These are phyloP conservation scores for Dryadomyces sulphureus DNA, from an alignment of 2,329 filamentous ascomycete genomes.

Conservation along the genomic window DNA sequence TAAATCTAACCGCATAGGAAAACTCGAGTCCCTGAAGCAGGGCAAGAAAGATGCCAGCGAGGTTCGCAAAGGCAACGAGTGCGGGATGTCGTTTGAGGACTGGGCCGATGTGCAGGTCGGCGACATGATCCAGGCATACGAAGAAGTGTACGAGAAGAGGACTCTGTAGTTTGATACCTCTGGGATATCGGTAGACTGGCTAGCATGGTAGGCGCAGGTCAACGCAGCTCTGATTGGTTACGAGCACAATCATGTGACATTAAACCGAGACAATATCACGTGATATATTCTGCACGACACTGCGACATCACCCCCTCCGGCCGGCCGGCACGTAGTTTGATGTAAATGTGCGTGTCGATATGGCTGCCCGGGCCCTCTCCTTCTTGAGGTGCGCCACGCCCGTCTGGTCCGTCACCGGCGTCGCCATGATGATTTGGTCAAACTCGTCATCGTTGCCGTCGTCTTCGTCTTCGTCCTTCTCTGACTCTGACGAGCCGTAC, in stretches of 20 bases:
- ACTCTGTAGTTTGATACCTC: slow-evolving; percentile 23
- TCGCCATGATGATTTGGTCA: slow-evolving; percentile 85
- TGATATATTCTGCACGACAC: not conserved
- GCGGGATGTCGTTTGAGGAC: slow-evolving; percentile 69
- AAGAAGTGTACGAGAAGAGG: slow-evolving; percentile 62
- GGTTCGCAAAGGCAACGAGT: slow-evolving; percentile 88
- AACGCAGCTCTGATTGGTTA: not conserved
- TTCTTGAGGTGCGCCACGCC: slow-evolving; percentile 46
- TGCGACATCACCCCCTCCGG: not conserved
- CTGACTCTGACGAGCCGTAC: slow-evolving; percentile 4
- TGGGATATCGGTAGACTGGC: slow-evolving; percentile 4
- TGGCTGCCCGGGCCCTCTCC: slow-evolving; percentile 32
- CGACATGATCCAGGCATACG: slow-evolving; percentile 78
- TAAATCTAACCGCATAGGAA: slow-evolving; percentile 37
- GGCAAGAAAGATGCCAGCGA: slow-evolving; percentile 83
- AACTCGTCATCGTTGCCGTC: slow-evolving; percentile 57
- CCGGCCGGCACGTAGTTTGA: slow-evolving; percentile 31
- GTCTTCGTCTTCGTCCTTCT: not conserved
- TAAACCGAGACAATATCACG: no score
- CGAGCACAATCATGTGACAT: not conserved
- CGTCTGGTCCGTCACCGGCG: slow-evolving; percentile 73
- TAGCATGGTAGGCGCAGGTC: not conserved
- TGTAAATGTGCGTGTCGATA: slow-evolving; percentile 36
- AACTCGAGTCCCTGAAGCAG: slow-evolving; percentile 70
- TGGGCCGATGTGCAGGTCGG: slow-evolving; percentile 69